Evolutionary conservation across 371 early-diverging fungal species (phyloP).

Genomic region (Phascolomyces articulosus): DNA sequence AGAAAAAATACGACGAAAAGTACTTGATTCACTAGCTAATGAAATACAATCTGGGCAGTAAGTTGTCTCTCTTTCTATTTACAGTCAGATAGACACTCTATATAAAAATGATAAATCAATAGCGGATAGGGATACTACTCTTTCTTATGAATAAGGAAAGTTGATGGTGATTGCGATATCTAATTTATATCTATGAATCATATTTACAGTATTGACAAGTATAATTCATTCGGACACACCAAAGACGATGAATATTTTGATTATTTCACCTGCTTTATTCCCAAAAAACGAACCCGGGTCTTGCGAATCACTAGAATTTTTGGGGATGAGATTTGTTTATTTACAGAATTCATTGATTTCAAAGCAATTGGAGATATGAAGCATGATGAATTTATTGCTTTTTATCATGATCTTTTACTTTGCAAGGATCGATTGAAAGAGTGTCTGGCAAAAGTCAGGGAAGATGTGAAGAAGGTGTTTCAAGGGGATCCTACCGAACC

Average conservation of each 20-base stretch:
- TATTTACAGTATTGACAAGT: not conserved
- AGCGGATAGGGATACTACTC: too few species aligned
- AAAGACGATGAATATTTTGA: slow-evolving; percentile 2
- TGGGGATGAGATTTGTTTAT: slow-evolving; percentile 1
- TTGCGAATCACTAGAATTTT: not conserved
- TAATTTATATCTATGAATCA: not conserved
- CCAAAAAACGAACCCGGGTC: not conserved
- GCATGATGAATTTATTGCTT: not conserved
- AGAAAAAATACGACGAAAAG: too few species aligned
- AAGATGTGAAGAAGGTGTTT: not conserved
- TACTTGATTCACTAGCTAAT: too few species aligned
- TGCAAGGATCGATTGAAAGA: not conserved
- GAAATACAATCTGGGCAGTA: too few species aligned
- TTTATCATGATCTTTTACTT: slow-evolving; percentile 2
- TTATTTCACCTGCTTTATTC: not conserved
- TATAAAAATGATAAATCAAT: too few species aligned
- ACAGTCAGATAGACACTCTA: not conserved
- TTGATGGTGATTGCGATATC: too few species aligned
- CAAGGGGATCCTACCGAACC: not conserved
- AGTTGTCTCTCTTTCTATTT: not conserved
- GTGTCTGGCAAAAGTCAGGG: not conserved
- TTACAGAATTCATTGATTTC: slow-evolving; percentile 9
- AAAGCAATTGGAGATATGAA: slow-evolving; percentile 7
- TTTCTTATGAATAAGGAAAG: too few species aligned
- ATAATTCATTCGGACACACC: not conserved